Percentiles rank a stretch among this genome's conserved stretches.
Evolutionary conservation across 345 rosid species (phyloP).

Genomic region (Pugionium cornutum): DNA sequence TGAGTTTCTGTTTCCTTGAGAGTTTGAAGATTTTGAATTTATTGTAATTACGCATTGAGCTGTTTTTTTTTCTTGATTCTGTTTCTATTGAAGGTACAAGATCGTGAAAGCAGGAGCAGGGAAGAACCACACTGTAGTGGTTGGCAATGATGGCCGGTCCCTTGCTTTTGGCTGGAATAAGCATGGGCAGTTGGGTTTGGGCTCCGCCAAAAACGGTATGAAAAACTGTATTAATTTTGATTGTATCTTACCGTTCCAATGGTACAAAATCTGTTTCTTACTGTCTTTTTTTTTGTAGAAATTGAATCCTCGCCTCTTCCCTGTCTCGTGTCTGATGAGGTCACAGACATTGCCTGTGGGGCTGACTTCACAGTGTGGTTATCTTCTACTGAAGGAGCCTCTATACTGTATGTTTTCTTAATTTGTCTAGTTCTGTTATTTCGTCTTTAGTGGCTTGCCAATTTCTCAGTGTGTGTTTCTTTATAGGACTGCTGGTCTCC

Average conservation of each 20-base stretch:
- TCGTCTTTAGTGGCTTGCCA: constrained; percentile 6
- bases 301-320: constrained; percentile 76
- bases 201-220: constrained; percentile 73
- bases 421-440: constrained; percentile 34
- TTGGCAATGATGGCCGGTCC: constrained; percentile 75
- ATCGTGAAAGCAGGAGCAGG: constrained; percentile 76
- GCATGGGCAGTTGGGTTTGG: constrained; percentile 92
- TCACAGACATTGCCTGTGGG: constrained; percentile 78
- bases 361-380: constrained; percentile 95
- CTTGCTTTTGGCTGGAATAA: constrained; percentile 97
- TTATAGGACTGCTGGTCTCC: constrained; percentile 93
- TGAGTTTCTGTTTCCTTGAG: constrained; percentile 37
- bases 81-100: constrained; percentile 57
- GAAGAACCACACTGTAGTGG: constrained; percentile 77
- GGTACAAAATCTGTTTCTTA: background rate
- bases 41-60: constrained; percentile 11
- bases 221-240: background rate
- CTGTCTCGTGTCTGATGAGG: constrained; percentile 76
- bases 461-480: constrained; percentile 35
- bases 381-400: constrained; percentile 82
- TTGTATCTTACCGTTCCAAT: constrained; percentile 11
- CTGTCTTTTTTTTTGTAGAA: constrained; percentile 50
- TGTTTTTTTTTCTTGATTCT: background rate
- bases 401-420: constrained; percentile 84
- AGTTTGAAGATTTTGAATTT: background rate